Conservation (phyloP, 2,329 filamentous ascomycete genomes). For the Penicillium sp. region DNA sequence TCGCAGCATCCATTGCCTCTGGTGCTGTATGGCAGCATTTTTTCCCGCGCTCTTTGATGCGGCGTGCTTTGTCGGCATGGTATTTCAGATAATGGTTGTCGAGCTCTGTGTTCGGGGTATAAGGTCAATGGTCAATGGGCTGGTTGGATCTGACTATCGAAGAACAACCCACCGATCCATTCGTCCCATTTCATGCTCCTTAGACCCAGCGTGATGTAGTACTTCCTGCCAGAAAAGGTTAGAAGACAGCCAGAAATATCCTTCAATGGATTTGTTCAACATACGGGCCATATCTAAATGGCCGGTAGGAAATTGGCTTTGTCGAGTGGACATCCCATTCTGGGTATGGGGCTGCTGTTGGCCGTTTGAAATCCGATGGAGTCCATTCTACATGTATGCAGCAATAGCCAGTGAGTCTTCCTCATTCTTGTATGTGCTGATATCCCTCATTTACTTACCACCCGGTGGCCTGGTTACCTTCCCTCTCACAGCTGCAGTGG, state of each 20-base stretch:
- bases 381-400: conserved; percentile 43
- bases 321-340: conserved; percentile 61
- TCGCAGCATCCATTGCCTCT: conserved; percentile 60
- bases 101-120: conserved; percentile 47
- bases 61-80: conserved; percentile 60
- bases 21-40: conserved; percentile 63
- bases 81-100: conserved; percentile 69
- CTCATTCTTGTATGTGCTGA: neutral
- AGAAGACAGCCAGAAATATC: neutral
- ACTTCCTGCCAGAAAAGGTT: conserved; percentile 40
- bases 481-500: conserved; percentile 21
- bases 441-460: conserved; percentile 31
- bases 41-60: conserved; percentile 57
- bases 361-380: conserved; percentile 52
- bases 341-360: conserved; percentile 53
- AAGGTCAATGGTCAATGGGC: neutral
- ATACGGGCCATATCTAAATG: conserved; percentile 64
- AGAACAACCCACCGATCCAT: conserved; percentile 52
- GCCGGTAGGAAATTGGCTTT: conserved; percentile 66
- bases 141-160: neutral
- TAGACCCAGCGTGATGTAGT: conserved; percentile 68
- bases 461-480: conserved; percentile 37
- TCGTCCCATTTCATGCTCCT: conserved; percentile 61
- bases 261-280: conserved; percentile 11
- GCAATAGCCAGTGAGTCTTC: neutral